Base-by-base conservation (phyloP, 2,329 filamentous ascomycete genomes). In the Phyllosticta citribraziliensis region DNA sequence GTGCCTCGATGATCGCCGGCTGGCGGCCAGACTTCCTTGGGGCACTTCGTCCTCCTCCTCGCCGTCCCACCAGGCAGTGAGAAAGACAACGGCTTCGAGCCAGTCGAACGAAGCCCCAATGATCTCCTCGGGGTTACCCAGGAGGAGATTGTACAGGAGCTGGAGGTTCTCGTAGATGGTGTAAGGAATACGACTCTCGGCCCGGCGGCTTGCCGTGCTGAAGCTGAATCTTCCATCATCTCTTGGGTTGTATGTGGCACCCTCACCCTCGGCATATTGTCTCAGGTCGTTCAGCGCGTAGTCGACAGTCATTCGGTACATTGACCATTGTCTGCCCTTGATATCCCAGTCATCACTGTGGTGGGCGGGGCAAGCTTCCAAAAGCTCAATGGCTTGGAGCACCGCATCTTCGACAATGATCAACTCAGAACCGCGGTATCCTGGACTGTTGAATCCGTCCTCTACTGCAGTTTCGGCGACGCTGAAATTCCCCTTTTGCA, bases 41-140 rank as follows among this genome's bases (percentile, higher is more conserved):
- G 72, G 65, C 27, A 74, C 66, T n/a, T 58, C 52, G 1, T 78
- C 75, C 14, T 79, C 77, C 10, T 86, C 81, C 63, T 85, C 83
- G 63, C 94, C 90, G 70, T 96, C 88, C 91, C 92, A 96, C 93
- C 93, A 97, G 5, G 88, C 86, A 33, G 92, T 86, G 56, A 97
- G 77, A 1, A 87, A 89, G 63, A 97, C 76, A 0, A 87, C 88
- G 0, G 91, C 92, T 76, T 97, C 93, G 57, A 93, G 85, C 93
- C 93, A 97, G 73, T 97, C 92, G 69, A 93, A 86, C 0, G 91
- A 84, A 53, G 86, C 84, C 55, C 86, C 83, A 63, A 95, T 78
- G 58, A 97, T 89, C 20, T 91, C 86, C 40, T 87, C 83, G 10
- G 85, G 80, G 65, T 88, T 84, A 40, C 93, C 92, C 4, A 94